Evolutionary conservation across 352 stramenopile species (phyloP), one percentile per base, ranked within the genome.

Genomic region (Pythium folliculosum): DNA sequence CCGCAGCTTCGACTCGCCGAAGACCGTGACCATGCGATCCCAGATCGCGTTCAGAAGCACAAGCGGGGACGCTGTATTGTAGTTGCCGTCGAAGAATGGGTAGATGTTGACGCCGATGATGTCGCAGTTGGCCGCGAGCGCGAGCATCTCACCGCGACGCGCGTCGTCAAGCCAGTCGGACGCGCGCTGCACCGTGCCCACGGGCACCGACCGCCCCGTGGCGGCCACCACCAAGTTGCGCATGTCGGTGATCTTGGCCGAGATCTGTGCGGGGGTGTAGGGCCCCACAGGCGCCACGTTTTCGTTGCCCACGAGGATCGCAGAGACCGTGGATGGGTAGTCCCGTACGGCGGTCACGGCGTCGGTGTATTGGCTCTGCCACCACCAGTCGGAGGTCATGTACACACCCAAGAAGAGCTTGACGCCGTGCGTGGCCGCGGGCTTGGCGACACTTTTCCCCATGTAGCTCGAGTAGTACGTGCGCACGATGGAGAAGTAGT

Each of bases 91-190:
- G 51, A 92, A 91, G 73, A 93, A 93, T 3, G 83, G 84, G 52
- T 92, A 92, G 55, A 91, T 88, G 60, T 92, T 94, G 44, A 95
- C 87, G 17, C 85, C 85, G 10, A 92, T 55, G 65, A 95, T 90
- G 64, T 95, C 87, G 40, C 74, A 85, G 23, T 69, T 77, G 8
- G 22, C 60, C 14, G 80, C 81, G 0, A 95, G 69, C 22, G 67
- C 71, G 1, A 75, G 51, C 71, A 93, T 94, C 5, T 71, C 70
- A 0, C 49, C 38, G 9, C 69, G 71, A 1, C 68, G 69, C 14
- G 44, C 63, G 0, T 49, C 21, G 5, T 80, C 66, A 21, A 87
- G 65, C 79, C 81, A 95, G 61, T 95, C 85, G 14, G 79, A 77
- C 7, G 77, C 71, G 6, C 82, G 80, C 66, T 95, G 87, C 7